A percentile compares a stretch with the other conserved stretches of the same genome.
Evolutionary conservation across 1,284 basidiomycete species (phyloP).

Genomic region (Prillingera fragicola): DNA sequence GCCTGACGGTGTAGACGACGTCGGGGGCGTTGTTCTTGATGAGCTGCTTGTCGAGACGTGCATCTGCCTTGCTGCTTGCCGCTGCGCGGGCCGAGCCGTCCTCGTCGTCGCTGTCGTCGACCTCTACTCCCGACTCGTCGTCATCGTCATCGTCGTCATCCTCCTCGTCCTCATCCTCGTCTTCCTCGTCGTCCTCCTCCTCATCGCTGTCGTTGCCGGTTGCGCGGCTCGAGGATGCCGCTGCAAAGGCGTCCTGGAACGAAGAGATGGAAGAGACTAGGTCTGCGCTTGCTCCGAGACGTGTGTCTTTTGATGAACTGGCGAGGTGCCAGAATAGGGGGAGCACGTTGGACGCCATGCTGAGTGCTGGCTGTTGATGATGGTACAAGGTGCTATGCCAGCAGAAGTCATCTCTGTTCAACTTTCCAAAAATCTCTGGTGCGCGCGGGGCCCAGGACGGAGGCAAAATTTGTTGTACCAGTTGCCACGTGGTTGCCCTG

Average conservation of each 20-base stretch:
- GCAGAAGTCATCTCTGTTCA: too few species aligned
- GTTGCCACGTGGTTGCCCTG: too few species aligned
- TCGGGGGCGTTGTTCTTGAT: conserved; percentile 71
- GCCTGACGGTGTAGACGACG: conserved; percentile 78
- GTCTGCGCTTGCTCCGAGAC: conserved; percentile 78
- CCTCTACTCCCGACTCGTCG: conserved; percentile 49
- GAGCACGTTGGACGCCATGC: conserved; percentile 52
- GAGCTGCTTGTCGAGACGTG: conserved; percentile 42
- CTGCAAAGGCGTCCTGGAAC: conserved; percentile 62
- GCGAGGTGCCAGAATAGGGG: conserved; percentile 92
- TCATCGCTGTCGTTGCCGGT: conserved; percentile 29
- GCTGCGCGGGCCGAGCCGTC: conserved; percentile 35
- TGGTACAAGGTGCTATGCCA: too few species aligned
- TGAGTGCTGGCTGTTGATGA: too few species aligned
- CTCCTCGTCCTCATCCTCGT: conserved; percentile 49
- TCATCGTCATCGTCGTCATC: conserved; percentile 54
- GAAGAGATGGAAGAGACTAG: conserved; percentile 72
- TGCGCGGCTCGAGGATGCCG: conserved; percentile 27
- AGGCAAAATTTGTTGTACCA: too few species aligned
- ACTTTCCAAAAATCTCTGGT: too few species aligned
- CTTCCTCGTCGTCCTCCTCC: conserved; percentile 25
- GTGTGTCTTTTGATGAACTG: conserved; percentile 69
- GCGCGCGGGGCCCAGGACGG: too few species aligned
- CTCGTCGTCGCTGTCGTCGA: conserved; percentile 51
- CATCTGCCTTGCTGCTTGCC: conserved; percentile 24